phyloP scores from a whole-genome alignment of 2,329 filamentous ascomycete species.

The Calonectria hawksworthii region DNA sequence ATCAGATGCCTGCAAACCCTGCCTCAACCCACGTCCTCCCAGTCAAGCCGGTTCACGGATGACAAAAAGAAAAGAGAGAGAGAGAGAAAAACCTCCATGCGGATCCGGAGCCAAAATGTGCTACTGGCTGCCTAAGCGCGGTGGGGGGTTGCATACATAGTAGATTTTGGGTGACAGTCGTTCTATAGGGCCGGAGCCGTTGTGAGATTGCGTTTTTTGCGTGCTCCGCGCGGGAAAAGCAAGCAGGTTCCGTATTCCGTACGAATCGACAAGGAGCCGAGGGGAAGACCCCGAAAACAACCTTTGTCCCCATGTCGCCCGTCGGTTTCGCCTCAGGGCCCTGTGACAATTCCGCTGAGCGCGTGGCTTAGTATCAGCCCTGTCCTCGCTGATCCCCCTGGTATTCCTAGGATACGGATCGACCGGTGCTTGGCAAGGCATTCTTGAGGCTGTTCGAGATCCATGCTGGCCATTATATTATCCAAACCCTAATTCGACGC shows the following conservation, averaged over 20 bases:
- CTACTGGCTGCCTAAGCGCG: not conserved
- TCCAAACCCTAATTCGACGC: slow-evolving; percentile 13
- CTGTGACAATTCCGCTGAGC: slow-evolving; percentile 2
- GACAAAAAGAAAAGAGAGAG: too few relatives aligned
- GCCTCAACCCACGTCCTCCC: not conserved
- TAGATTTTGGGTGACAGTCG: not conserved
- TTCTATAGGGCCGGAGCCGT: not conserved
- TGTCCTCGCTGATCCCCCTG: slow-evolving; percentile 9
- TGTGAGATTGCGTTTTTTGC: not conserved
- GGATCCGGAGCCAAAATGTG: not conserved
- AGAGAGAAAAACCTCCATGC: not conserved
- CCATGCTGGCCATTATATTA: slow-evolving; percentile 1
- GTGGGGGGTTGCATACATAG: not conserved
- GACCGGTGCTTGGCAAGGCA: slow-evolving; percentile 11
- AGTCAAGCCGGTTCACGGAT: not conserved
- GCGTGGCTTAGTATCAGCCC: slow-evolving; percentile 8
- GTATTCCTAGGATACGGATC: slow-evolving; percentile 3
- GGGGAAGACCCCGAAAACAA: not conserved
- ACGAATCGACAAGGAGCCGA: not conserved
- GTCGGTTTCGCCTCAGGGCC: slow-evolving; percentile 7
- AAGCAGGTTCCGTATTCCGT: not conserved
- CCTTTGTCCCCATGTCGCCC: not conserved
- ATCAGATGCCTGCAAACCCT: not conserved
- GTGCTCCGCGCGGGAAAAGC: not conserved
- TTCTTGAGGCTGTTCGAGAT: slow-evolving; percentile 11